These are phyloP conservation scores for Lyophyllum atratum DNA, from an alignment of 768 basidiomycete genomes.

Conservation along the genomic window DNA sequence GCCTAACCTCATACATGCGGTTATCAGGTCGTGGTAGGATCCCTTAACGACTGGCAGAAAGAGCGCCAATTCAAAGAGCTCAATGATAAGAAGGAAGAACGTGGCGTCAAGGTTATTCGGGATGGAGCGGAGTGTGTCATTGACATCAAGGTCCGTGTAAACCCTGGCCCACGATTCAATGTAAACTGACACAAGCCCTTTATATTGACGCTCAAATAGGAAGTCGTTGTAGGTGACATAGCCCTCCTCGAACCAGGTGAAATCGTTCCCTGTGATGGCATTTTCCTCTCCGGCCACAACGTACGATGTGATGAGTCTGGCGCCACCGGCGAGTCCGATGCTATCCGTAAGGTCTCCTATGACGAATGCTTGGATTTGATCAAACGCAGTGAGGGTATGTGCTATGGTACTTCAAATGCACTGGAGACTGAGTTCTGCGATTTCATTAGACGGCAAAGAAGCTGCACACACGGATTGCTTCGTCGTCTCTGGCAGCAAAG, in stretches of 20 bases:
- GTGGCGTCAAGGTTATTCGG: constrained; percentile 83
- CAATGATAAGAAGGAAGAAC: constrained; percentile 95
- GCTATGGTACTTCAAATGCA: not conserved
- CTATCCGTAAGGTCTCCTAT: constrained; percentile 86
- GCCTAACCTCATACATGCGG: not conserved
- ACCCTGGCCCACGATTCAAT: constrained; percentile 12
- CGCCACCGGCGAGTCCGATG: constrained; percentile 95
- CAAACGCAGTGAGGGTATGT: constrained; percentile 20
- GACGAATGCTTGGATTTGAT: constrained; percentile 65
- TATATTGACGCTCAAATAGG: constrained; percentile 41
- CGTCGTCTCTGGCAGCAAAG: constrained; percentile 87
- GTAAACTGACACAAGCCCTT: constrained; percentile 10
- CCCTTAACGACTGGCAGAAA: constrained; percentile 98
- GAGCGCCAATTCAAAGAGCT: constrained; percentile 92
- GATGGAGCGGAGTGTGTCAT: constrained; percentile 68
- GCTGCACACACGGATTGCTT: constrained; percentile 84
- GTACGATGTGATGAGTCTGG: constrained; percentile 96
- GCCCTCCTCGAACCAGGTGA: constrained; percentile 93
- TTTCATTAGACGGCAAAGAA: constrained; percentile 24
- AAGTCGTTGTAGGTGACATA: constrained; percentile 93
- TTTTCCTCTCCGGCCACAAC: constrained; percentile 91
- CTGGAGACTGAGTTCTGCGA: not conserved
- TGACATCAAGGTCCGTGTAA: constrained; percentile 68
- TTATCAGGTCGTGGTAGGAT: constrained; percentile 80
- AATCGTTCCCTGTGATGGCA: constrained; percentile 92